Base-by-base conservation (phyloP, 139 green algal genomes). In the Coccomyxa sp. region DNA sequence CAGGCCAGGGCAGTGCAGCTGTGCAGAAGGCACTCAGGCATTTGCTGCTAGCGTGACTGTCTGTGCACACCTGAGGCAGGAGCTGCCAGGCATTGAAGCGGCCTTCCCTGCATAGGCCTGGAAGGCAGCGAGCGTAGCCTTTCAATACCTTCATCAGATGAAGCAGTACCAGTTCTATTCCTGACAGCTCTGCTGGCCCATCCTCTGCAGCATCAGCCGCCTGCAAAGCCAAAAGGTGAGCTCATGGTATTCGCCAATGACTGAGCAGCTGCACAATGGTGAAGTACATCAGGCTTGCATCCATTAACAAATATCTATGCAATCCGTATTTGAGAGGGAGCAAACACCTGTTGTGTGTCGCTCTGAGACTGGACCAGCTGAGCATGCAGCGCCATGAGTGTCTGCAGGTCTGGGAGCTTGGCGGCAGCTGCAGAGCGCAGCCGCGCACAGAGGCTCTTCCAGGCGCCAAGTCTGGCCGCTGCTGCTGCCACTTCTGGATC, bases 381-480 rank as follows among this genome's bases (percentile, higher is more conserved):
- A 0, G 78, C 80, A 31, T 73, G 74, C 75, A 86, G 75, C 22
- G 83, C 79, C 40, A 92, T 34, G 54, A 90, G 68, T 10, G 82
- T 38, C 78, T 89, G 81, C 10, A 82, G 74, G 72, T 90, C 87
- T 1, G 87, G 87, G 50, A 91, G 78, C 10, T 82, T 69, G 6
- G 72, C 50, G 2, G 82, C 50, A 9, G 85, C 64, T 0, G 79
- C 74, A 5, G 34, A 33, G 27, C 76, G 73, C 24, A 86, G 54
- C 6, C 54, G 58, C 12, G 33, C 2, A 7, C 2, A 24, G 7
- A 85, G 54, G 12, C 24, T 33, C 16, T 31, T 33, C 79, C 76
- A 76, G 58, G 29, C 27, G 34, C 39, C 70, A 80, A 55, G 41
- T 55, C 75, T 38, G 64, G 55, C 31, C 40, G 37, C 22, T 76